phyloP scores from a whole-genome alignment of 2,329 filamentous ascomycete species.

The Trichoderma atroviride region DNA sequence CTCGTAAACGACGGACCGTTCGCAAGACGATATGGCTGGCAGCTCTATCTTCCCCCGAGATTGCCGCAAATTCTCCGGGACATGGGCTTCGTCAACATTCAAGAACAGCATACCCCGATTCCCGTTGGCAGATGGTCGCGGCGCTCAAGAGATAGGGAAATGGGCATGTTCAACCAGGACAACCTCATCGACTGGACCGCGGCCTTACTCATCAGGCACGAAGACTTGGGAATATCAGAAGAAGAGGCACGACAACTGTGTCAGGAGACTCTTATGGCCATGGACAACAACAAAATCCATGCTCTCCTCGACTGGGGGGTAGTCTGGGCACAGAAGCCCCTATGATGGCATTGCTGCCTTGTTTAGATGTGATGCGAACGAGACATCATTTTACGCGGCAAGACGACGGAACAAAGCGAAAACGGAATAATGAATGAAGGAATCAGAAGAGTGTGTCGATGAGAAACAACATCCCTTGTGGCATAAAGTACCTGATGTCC shows the following conservation, averaged over 20 bases:
- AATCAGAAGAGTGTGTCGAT: not conserved
- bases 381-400: not conserved
- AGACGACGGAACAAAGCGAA: not conserved
- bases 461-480: not conserved
- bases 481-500: not conserved
- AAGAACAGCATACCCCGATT: conserved; percentile 36
- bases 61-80: conserved; percentile 37
- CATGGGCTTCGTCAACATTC: conserved; percentile 42
- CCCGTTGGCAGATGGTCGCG: conserved; percentile 45
- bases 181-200: conserved; percentile 41
- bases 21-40: conserved; percentile 41
- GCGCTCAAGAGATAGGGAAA: conserved; percentile 41
- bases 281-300: conserved; percentile 40
- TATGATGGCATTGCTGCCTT: not conserved
- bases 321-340: conserved; percentile 45
- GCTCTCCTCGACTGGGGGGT: conserved; percentile 42
- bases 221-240: conserved; percentile 38
- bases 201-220: conserved; percentile 41
- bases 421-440: no score
- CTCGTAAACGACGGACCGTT: conserved; percentile 40
- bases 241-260: conserved; percentile 41
- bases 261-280: conserved; percentile 37
- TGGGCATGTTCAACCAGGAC: conserved; percentile 44
- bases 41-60: conserved; percentile 36
- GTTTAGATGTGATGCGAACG: not conserved